Evolutionary conservation across 139 green algal species (phyloP).

Genomic region (Haematococcus sp.): DNA sequence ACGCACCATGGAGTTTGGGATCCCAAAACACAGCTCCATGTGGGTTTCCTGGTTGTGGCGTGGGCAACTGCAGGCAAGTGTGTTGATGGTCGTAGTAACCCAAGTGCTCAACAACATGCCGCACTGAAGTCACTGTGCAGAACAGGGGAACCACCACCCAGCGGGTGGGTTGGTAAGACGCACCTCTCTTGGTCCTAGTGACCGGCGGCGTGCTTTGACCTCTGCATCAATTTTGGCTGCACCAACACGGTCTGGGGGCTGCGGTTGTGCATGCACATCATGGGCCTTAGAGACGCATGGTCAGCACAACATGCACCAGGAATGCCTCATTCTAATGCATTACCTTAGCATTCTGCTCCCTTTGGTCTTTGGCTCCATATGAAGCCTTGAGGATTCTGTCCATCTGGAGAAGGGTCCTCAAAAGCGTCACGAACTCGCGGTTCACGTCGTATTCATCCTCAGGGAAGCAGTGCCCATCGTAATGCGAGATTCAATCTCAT

Average conservation of each 20-base stretch:
- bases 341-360: conserved; percentile 8
- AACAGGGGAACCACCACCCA: too few relatives aligned
- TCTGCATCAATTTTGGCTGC: conserved; percentile 2
- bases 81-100: too few relatives aligned
- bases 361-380: conserved; percentile 26
- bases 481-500: too few relatives aligned
- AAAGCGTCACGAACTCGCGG: not conserved
- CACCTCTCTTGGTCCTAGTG: not conserved
- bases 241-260: not conserved
- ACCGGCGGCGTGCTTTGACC: not conserved
- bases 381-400: conserved; percentile 31
- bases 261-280: too few relatives aligned
- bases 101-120: too few relatives aligned
- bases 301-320: too few relatives aligned
- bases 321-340: too few relatives aligned
- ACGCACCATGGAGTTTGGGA: conserved; percentile 28
- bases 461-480: not conserved
- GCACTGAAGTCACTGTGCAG: too few relatives aligned
- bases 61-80: conserved; percentile 15
- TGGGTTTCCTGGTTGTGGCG: conserved; percentile 9
- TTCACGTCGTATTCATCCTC: not conserved
- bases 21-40: conserved; percentile 29
- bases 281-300: too few relatives aligned
- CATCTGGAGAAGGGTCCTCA: conserved; percentile 4
- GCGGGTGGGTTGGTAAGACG: not conserved